A percentile compares a stretch with the other conserved stretches of the same genome.
These are phyloP conservation scores for Bisporella sp. DNA, from an alignment of 2,329 filamentous ascomycete genomes.

Conservation along the genomic window DNA sequence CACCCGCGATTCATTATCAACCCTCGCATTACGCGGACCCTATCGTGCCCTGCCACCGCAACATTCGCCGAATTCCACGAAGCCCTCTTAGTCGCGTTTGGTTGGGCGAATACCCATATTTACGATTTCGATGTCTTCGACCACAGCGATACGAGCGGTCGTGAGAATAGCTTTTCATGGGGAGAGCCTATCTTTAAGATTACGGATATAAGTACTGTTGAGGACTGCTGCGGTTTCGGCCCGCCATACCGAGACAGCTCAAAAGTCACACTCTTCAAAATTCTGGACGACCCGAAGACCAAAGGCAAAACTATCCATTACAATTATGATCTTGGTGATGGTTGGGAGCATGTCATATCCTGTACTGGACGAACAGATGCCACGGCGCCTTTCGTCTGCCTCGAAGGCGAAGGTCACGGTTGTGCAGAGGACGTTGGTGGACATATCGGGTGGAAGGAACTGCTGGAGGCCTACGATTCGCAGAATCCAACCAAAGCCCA, in stretches of 20 bases:
- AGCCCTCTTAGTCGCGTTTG: constrained; percentile 6
- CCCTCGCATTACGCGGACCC: constrained; percentile 5
- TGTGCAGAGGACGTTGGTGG: constrained; percentile 28
- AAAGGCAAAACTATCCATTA: constrained; percentile 11
- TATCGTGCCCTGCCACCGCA: constrained; percentile 8
- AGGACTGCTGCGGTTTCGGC: background rate
- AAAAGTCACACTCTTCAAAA: background rate
- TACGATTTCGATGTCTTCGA: constrained; percentile 5
- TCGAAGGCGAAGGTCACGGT: constrained; percentile 23
- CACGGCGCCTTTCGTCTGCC: constrained; percentile 16
- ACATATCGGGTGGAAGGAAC: constrained; percentile 21
- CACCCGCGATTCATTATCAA: constrained; percentile 5
- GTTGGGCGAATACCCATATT: background rate
- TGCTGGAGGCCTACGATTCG: constrained; percentile 27
- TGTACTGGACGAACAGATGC: constrained; percentile 11
- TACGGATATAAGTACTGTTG: no score
- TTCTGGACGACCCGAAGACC: background rate
- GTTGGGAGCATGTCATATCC: constrained; percentile 22
- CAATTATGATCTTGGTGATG: constrained; percentile 22
- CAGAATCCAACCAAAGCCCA: constrained; percentile 18
- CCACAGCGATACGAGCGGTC: background rate
- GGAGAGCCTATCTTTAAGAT: background rate
- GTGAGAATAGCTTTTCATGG: background rate
- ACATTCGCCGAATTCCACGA: constrained; percentile 7
- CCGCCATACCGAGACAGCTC: background rate